These are phyloP conservation scores for Jamesozyma spencerorum DNA, from an alignment of 805 yeast genomes.

Conservation along the genomic window DNA sequence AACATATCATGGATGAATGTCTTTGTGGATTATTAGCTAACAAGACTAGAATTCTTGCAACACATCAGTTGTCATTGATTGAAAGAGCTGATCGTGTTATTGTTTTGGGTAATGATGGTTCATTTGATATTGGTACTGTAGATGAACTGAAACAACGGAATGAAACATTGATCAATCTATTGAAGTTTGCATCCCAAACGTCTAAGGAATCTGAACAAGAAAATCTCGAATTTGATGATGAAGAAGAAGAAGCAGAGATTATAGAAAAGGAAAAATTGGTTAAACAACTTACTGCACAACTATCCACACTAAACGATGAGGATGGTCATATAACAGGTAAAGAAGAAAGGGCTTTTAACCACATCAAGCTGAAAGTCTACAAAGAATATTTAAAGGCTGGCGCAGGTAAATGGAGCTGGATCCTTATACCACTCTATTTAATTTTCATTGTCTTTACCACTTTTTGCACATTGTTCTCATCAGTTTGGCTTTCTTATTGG, in stretches of 20 bases:
- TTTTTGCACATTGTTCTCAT: slow-evolving; percentile 26
- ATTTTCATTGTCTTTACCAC: slow-evolving; percentile 22
- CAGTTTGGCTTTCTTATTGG: slow-evolving; percentile 84
- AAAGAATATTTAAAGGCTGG: slow-evolving; percentile 44
- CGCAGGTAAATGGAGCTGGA: slow-evolving; percentile 36
- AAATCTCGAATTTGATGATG: too few species aligned
- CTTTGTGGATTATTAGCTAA: slow-evolving; percentile 45
- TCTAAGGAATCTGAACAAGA: slow-evolving; percentile 27
- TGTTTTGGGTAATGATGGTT: slow-evolving; percentile 54
- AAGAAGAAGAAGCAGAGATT: slow-evolving; percentile 8
- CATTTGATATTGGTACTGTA: slow-evolving; percentile 53
- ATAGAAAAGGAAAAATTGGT: slow-evolving; percentile 5
- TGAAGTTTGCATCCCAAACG: slow-evolving; percentile 37
- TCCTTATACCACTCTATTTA: slow-evolving; percentile 19
- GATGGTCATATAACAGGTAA: slow-evolving; percentile 30
- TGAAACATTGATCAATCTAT: slow-evolving; percentile 40
- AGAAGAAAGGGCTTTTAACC: slow-evolving; percentile 53
- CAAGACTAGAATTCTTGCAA: slow-evolving; percentile 68
- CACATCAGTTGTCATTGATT: slow-evolving; percentile 72
- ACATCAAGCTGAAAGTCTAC: slow-evolving; percentile 42
- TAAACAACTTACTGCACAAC: slow-evolving; percentile 12
- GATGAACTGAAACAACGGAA: slow-evolving; percentile 40
- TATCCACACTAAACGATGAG: slow-evolving; percentile 13
- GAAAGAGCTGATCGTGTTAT: slow-evolving; percentile 61
- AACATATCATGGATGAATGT: slow-evolving; percentile 64